phyloP scores from a whole-genome alignment of 139 green algal genomes.

The Astrephomene gubernaculifera region DNA sequence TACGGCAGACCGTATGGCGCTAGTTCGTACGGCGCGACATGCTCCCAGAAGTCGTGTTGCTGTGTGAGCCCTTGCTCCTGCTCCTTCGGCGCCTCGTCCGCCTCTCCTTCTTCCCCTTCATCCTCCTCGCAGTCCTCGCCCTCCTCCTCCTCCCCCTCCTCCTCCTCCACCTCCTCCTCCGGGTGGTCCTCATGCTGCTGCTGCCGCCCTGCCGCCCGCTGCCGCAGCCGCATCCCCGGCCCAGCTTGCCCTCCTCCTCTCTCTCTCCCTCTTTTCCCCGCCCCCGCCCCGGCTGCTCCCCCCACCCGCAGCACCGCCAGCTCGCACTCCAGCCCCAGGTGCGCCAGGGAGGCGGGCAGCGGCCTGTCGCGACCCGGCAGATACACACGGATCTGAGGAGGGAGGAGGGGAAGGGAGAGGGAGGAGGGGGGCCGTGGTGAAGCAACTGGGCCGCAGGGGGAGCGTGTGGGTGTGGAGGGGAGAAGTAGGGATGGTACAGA shows the following conservation, averaged over 20 bases:
- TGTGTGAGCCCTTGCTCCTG: too few species aligned
- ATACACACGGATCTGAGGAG: conserved; percentile 36
- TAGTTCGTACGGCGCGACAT: conserved; percentile 6
- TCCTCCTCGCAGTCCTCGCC: too few species aligned
- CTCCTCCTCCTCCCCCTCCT: too few species aligned
- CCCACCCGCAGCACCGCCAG: conserved; percentile 46
- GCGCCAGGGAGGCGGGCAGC: conserved; percentile 33
- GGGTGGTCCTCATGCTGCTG: too few species aligned
- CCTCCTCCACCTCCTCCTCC: too few species aligned
- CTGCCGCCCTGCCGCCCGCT: too few species aligned
- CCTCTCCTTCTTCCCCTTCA: too few species aligned
- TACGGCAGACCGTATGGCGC: conserved; percentile 10
- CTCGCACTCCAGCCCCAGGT: conserved; percentile 49
- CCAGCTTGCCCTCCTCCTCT: too few species aligned
- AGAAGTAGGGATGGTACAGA: too few species aligned
- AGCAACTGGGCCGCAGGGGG: background rate
- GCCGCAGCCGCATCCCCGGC: too few species aligned
- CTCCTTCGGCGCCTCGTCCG: too few species aligned
- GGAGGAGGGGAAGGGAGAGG: background rate
- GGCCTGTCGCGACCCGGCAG: conserved; percentile 42
- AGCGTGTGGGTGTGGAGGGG: background rate
- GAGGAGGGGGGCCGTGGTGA: background rate
- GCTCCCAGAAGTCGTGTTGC: background rate
- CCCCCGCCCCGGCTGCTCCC: background rate
- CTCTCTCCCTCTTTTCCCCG: too few species aligned